Base-by-base conservation (phyloP, 2,329 filamentous ascomycete genomes). In the Hymenoscyphus occultus region DNA sequence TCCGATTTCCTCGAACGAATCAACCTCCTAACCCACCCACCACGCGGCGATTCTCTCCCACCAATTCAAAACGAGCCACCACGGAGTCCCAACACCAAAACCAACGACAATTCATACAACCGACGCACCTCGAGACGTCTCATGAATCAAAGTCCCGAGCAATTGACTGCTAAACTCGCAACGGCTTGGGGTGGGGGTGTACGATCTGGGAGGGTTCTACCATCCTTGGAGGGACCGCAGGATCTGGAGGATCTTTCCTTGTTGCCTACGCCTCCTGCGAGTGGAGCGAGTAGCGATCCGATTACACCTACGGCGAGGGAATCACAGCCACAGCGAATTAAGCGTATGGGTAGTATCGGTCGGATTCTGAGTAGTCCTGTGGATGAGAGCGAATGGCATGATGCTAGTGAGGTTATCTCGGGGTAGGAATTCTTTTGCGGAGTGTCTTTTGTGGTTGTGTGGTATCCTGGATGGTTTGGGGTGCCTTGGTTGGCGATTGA, bases 311-410 rank as follows among this genome's bases (percentile, higher is more conserved):
- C 31, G 28, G 28, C 28, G 5, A 28, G 31, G 7, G n/a, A 16
- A 13, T 59, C 64, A 16, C 39, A 67, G 59, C 62, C 64, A 16
- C 39, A 67, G 59, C 62, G 70, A 10, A 73, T 72, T 42, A 73
- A 73, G 65, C 61, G 68, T 22, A 68, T 69, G 51, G 65, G 71
- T 12, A 71, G 68, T 42, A 71, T 74, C 39, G 69, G 63, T 2
- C 64, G 65, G n/a, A 70, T 74, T 32, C 59, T 74, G 51, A 71
- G 65, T 39, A 69, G 67, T 54, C 59, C 63, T 40, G 19, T 22
- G 10, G 48, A 54, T 2, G 65, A 65, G 28, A 56, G 40, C 0
- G 65, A 65, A 61, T 72, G 68, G 69, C 68, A 72, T 54, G 70
- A 71, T 67, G 71, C 71, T 12, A 42, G 56, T 22, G 71, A 72